Evolutionary conservation across 2,329 filamentous ascomycete species (phyloP).

Genomic region (Pyrenophora graminea): DNA sequence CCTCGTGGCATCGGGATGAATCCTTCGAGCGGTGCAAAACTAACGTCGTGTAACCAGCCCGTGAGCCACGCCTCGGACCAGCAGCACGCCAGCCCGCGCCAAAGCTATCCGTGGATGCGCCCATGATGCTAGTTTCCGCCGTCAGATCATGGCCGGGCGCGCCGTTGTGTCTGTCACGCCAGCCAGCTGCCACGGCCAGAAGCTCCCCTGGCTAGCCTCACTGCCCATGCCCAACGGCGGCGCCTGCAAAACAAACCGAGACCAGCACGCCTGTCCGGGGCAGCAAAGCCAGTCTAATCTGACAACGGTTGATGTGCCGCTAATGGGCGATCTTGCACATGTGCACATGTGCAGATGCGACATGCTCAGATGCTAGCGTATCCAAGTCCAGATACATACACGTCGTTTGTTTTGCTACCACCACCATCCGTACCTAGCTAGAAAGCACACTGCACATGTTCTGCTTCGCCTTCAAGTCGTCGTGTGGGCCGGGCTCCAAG

Average conservation of each 20-base stretch:
- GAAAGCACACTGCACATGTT: not conserved
- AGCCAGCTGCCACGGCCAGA: slow-evolving; percentile 13
- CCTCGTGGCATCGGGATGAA: slow-evolving; percentile 18
- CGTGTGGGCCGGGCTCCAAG: not conserved
- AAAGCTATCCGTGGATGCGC: slow-evolving; percentile 4
- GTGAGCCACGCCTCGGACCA: slow-evolving; percentile 32
- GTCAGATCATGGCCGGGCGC: slow-evolving; percentile 34
- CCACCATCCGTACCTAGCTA: too few relatives aligned
- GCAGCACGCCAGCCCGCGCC: slow-evolving; percentile 30
- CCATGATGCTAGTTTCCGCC: slow-evolving; percentile 40
- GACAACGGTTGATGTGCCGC: slow-evolving; percentile 29
- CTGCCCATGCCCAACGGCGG: slow-evolving; percentile 18
- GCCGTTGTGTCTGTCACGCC: slow-evolving; percentile 29
- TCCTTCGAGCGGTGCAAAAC: slow-evolving; percentile 18
- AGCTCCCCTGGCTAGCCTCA: slow-evolving; percentile 24
- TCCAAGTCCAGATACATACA: not conserved
- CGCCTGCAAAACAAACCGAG: slow-evolving; percentile 17
- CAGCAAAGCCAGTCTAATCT: slow-evolving; percentile 22
- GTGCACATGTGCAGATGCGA: slow-evolving; percentile 12
- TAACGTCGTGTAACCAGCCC: slow-evolving; percentile 41
- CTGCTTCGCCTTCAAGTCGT: slow-evolving; percentile 1
- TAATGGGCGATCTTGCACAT: slow-evolving; percentile 28
- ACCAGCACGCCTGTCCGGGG: slow-evolving; percentile 4
- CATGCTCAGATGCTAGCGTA: slow-evolving; percentile 27
- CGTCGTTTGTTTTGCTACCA: too few relatives aligned